These are phyloP conservation scores for Leucocoprinus birnbaumii DNA, from an alignment of 768 basidiomycete genomes.

Conservation along the genomic window DNA sequence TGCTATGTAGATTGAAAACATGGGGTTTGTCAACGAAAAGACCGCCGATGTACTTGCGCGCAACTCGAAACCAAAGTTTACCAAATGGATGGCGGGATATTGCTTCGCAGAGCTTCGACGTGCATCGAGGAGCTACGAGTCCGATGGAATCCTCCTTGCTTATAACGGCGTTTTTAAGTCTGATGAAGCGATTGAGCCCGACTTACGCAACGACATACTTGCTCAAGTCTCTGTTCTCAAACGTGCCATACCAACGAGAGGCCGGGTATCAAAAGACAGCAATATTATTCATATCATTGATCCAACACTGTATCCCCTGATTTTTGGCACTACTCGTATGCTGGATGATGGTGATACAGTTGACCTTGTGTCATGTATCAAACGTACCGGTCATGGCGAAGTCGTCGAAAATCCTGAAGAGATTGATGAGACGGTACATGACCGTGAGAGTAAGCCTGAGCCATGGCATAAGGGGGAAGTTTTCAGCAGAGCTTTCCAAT, in stretches of 20 bases:
- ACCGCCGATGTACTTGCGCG: conserved; percentile 9
- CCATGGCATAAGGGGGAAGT: neutral
- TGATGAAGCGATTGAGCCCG: conserved; percentile 23
- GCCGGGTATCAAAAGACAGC: conserved; percentile 41
- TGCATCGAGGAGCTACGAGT: conserved; percentile 16
- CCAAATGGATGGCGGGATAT: conserved; percentile 18
- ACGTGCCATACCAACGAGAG: conserved; percentile 27
- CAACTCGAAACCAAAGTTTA: neutral
- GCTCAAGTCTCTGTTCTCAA: conserved; percentile 25
- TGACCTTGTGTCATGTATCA: conserved; percentile 14
- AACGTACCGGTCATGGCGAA: conserved; percentile 15
- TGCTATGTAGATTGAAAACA: neutral
- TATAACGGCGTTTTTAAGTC: conserved; percentile 25
- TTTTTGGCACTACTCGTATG: conserved; percentile 26
- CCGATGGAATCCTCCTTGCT: conserved; percentile 15
- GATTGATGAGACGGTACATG: neutral
- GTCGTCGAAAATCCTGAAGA: neutral
- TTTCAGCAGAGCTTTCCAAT: conserved; percentile 13
- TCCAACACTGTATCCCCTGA: conserved; percentile 36
- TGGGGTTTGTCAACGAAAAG: conserved; percentile 18
- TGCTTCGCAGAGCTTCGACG: conserved; percentile 22
- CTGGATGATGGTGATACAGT: neutral
- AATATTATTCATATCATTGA: conserved; percentile 40
- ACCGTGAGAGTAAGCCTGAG: neutral
- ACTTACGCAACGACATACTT: conserved; percentile 18